Conservation (phyloP, 202 grass and related monocot genomes). For the Brachypodium distachyon region DNA sequence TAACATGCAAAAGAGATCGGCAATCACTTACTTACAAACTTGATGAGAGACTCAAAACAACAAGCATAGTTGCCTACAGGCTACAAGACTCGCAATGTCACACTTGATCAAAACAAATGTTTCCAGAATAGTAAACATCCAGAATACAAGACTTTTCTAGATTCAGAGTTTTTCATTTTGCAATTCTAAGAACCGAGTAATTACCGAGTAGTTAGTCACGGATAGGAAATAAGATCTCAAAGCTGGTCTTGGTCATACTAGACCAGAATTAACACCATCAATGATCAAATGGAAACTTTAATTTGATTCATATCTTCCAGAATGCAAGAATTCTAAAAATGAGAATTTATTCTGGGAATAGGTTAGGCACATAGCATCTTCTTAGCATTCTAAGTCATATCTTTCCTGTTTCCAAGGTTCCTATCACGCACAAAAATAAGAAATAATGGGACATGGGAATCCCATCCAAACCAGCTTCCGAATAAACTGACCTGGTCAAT, state of each 20-base stretch:
- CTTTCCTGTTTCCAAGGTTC: background rate
- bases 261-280: background rate
- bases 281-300: background rate
- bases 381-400: background rate
- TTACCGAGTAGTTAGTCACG: too few relatives aligned
- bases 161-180: background rate
- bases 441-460: background rate
- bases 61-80: background rate
- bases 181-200: background rate
- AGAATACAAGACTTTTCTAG: background rate
- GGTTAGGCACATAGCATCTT: background rate
- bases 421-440: background rate
- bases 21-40: background rate
- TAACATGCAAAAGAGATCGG: background rate
- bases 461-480: background rate
- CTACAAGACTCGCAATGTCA: background rate
- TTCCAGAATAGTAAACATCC: constrained; percentile 2
- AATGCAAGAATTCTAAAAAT: background rate
- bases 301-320: background rate
- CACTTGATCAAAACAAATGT: background rate
- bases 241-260: too few relatives aligned
- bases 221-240: too few relatives aligned
- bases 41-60: constrained; percentile 9
- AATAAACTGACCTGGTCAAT: background rate
- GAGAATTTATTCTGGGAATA: background rate